phyloP scores from a whole-genome alignment of 1,284 basidiomycete genomes.

The Tilletia caries region DNA sequence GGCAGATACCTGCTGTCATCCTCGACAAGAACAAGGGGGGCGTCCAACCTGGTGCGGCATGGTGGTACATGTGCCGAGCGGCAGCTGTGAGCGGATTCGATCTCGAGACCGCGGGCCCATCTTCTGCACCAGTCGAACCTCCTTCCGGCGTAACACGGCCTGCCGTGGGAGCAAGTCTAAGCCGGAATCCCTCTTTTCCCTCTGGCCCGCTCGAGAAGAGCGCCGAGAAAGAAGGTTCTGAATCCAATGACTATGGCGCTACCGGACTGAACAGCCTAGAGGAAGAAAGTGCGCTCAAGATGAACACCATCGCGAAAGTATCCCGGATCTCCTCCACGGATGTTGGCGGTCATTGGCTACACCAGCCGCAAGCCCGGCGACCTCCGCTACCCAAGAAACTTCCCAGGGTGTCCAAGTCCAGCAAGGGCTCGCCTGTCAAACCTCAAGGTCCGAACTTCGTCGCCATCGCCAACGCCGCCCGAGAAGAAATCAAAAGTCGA shows the following conservation, averaged over 20 bases:
- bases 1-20: neutral
- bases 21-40: constrained; percentile 4
- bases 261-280: neutral
- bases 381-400: neutral
- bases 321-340: neutral
- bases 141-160: neutral
- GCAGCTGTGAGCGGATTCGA: neutral
- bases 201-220: neutral
- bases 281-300: neutral
- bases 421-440: neutral
- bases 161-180: neutral
- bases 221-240: neutral
- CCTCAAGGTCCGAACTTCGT: neutral
- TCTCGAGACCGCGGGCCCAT: neutral
- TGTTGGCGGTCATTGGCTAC: neutral
- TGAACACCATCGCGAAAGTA: neutral
- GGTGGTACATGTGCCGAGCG: neutral
- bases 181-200: neutral
- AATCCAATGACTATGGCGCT: neutral
- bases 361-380: neutral
- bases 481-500: neutral
- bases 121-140: neutral
- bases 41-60: neutral
- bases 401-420: neutral
- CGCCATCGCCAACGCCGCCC: neutral